Percentiles rank a stretch among this genome's conserved stretches.
These are phyloP conservation scores for Melanogaster broomeanus DNA, from an alignment of 768 basidiomycete genomes.

Conservation along the genomic window DNA sequence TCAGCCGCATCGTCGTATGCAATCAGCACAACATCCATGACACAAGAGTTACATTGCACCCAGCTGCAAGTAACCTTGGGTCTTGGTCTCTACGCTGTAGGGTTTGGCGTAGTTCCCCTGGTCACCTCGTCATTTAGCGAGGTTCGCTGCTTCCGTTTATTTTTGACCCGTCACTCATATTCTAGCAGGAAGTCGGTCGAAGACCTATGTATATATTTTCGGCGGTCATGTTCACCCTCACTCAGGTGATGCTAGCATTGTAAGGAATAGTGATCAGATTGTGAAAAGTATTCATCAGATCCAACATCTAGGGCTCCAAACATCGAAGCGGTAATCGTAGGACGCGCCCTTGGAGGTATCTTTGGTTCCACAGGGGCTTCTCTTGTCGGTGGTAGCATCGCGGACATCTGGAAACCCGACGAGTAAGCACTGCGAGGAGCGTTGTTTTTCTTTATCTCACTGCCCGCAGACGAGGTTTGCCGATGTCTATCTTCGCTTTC, in stretches of 20 bases:
- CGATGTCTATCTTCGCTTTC: constrained; percentile 72
- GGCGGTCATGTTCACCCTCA: constrained; percentile 46
- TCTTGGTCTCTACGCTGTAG: constrained; percentile 54
- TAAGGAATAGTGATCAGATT: constrained; percentile 9
- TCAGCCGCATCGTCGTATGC: constrained; percentile 52
- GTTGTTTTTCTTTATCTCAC: not conserved
- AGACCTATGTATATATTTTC: constrained; percentile 61
- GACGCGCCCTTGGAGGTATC: constrained; percentile 60
- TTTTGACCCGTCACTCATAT: not conserved
- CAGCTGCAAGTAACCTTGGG: constrained; percentile 47
- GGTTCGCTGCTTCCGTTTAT: constrained; percentile 8
- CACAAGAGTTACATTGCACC: constrained; percentile 41
- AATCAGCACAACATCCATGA: constrained; percentile 59
- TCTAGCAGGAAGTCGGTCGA: constrained; percentile 58
- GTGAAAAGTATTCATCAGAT: not conserved
- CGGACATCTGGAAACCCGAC: constrained; percentile 66
- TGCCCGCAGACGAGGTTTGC: constrained; percentile 60
- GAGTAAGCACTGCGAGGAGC: constrained; percentile 44
- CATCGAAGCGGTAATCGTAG: constrained; percentile 57
- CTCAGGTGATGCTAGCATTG: constrained; percentile 45
- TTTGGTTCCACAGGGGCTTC: constrained; percentile 66
- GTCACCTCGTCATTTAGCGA: constrained; percentile 70
- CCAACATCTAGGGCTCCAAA: constrained; percentile 35
- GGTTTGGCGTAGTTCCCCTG: constrained; percentile 62
- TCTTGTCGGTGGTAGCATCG: constrained; percentile 68